Evolutionary conservation across 2,329 filamentous ascomycete genomes (phyloP), one percentile per base, ranked within the genome.

Genomic region (Trichoderma asperellum): DNA sequence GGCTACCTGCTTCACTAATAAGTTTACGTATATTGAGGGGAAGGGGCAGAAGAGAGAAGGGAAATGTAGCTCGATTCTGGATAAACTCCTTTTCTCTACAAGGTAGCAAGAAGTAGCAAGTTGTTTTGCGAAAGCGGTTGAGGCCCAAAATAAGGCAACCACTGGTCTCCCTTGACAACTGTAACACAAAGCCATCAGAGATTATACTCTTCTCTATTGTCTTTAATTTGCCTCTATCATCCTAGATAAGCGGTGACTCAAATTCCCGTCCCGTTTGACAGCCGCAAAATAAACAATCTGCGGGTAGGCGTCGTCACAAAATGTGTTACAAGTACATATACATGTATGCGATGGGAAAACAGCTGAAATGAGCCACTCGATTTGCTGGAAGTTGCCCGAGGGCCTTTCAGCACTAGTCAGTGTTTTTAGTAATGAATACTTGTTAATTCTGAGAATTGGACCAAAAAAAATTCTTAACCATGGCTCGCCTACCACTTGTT

Each of bases 291-390:
- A 43, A 43, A 60, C 10, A 34, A 12, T 35, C 65, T 68, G 65
- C 57, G 29, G 65, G 65, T 55, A 61, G 56, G 65, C 65, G 65
- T 60, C 49, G 29, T 56, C 49, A 29, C 11, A 34, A 56, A 55
- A 37, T 53, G 56, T 49, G 57, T 49, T 55, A 47, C n/a, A 37
- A 47, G 12, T 61, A 68, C 29, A 59, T 8, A 49, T 21, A 12
- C 0, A 49, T 11, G 47, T 49, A 49, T 49, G 24, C 47, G n/a
- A 49, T 11, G n/a, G n/a, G n/a, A 49, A 21, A 24, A 7, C n/a
- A 10, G 18, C 18, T n/a, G 18, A 2, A 24, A 24, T 2, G n/a
- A 12, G 47, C n/a, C 47, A 49, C 32, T 52, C 40, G 16, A 69
- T 12, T 59, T 53, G 67, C 29, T 32, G 24, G 34, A 53, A 29